phyloP scores from a whole-genome alignment of 2,329 filamentous ascomycete species.

The Xylaria sp. region DNA sequence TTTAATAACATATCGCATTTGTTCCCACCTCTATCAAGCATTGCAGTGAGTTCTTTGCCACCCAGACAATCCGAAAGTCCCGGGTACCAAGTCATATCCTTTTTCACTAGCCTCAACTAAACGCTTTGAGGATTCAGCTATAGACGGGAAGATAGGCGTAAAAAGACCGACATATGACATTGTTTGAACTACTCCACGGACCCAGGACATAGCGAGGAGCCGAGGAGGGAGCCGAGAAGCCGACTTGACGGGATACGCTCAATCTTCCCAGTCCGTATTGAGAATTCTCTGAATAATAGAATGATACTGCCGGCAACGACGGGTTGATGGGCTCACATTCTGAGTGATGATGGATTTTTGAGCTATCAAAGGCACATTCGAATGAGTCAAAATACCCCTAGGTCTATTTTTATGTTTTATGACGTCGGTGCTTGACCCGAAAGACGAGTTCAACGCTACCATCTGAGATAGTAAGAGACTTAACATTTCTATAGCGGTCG shows the following conservation, averaged over 20 bases:
- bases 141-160: constrained; percentile 39
- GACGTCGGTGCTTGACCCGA: neutral
- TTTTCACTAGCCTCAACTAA: constrained; percentile 47
- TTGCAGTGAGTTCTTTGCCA: constrained; percentile 63
- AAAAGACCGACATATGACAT: constrained; percentile 34
- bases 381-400: neutral
- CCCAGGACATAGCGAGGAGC: constrained; percentile 31
- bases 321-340: constrained; percentile 32
- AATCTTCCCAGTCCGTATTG: constrained; percentile 35
- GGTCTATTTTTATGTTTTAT: neutral
- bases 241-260: constrained; percentile 41
- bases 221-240: constrained; percentile 30
- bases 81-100: constrained; percentile 56
- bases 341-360: neutral
- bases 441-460: neutral
- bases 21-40: constrained; percentile 52
- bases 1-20: constrained; percentile 51
- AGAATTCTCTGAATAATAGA: constrained; percentile 33
- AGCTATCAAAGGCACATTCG: neutral
- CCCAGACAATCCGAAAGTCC: constrained; percentile 63
- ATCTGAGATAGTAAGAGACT: neutral
- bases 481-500: neutral
- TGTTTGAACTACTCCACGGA: constrained; percentile 36
- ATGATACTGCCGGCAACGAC: constrained; percentile 30
- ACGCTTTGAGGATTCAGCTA: constrained; percentile 33